Evolutionary conservation across 768 basidiomycete genomes (phyloP).

Genomic region (Macrolepiota dolichaula): DNA sequence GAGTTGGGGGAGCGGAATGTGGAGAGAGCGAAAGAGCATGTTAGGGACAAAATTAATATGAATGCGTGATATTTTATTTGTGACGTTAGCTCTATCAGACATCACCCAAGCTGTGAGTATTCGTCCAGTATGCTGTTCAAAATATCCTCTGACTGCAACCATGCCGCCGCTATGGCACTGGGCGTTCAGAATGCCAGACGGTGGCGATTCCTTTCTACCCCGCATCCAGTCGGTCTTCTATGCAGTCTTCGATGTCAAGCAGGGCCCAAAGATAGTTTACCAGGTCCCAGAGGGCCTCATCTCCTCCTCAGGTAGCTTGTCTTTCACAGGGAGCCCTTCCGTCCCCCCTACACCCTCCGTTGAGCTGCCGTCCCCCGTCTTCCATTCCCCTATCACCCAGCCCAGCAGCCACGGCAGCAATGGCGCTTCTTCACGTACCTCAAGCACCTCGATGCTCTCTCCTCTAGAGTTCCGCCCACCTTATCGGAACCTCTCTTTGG

Average conservation of each 20-base stretch:
- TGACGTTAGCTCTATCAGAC: constrained; percentile 1
- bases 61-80: too few species aligned
- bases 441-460: constrained; percentile 49
- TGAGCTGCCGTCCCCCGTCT: constrained; percentile 24
- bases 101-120: constrained; percentile 8
- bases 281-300: constrained; percentile 95
- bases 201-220: constrained; percentile 71
- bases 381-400: not conserved
- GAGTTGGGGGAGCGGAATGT: constrained; percentile 63
- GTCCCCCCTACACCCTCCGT: constrained; percentile 38
- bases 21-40: constrained; percentile 55
- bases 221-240: constrained; percentile 89
- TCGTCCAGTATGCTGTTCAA: not conserved
- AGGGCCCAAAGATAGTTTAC: constrained; percentile 87
- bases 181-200: constrained; percentile 24
- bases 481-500: constrained; percentile 37
- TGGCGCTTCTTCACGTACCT: constrained; percentile 41
- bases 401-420: constrained; percentile 19
- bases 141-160: not conserved
- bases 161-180: constrained; percentile 9
- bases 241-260: constrained; percentile 81
- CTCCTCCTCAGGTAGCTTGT: constrained; percentile 33
- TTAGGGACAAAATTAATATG: too few species aligned
- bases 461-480: constrained; percentile 40
- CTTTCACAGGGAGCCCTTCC: constrained; percentile 23